A percentile compares a stretch with the other conserved stretches of the same genome.
These are phyloP conservation scores for Endothia cerciana DNA, from an alignment of 2,329 filamentous ascomycete species.

Conservation along the genomic window DNA sequence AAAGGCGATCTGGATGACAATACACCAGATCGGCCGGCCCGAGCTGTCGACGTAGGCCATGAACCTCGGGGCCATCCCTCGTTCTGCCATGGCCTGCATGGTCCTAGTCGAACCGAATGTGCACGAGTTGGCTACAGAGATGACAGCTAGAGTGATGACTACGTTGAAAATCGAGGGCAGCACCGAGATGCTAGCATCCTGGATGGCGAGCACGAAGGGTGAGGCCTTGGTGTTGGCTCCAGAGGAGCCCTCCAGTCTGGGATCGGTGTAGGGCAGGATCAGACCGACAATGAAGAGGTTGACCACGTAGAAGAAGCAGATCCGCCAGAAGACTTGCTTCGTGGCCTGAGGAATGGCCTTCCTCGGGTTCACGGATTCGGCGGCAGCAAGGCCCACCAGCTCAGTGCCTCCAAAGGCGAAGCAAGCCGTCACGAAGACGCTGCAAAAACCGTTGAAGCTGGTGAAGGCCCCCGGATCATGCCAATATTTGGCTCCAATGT, in stretches of 20 bases:
- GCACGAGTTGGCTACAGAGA: constrained; percentile 56
- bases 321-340: constrained; percentile 60
- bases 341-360: constrained; percentile 53
- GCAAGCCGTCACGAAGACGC: constrained; percentile 56
- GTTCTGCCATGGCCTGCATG: constrained; percentile 53
- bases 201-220: constrained; percentile 56
- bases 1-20: constrained; percentile 56
- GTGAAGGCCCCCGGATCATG: constrained; percentile 58
- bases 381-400: constrained; percentile 55
- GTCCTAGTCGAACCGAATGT: constrained; percentile 56
- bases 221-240: constrained; percentile 50
- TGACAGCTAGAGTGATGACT: constrained; percentile 55
- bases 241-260: constrained; percentile 42
- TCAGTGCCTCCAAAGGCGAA: constrained; percentile 58
- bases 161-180: constrained; percentile 59
- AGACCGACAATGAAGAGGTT: constrained; percentile 56
- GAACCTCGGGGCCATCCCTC: constrained; percentile 57
- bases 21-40: constrained; percentile 62
- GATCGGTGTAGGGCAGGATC: constrained; percentile 49
- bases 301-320: constrained; percentile 56
- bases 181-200: constrained; percentile 53
- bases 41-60: constrained; percentile 64
- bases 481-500: constrained; percentile 67
- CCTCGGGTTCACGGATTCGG: constrained; percentile 53
- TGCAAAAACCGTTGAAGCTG: constrained; percentile 54